Conservation (phyloP, 768 basidiomycete genomes). For the Epithele typhae region DNA sequence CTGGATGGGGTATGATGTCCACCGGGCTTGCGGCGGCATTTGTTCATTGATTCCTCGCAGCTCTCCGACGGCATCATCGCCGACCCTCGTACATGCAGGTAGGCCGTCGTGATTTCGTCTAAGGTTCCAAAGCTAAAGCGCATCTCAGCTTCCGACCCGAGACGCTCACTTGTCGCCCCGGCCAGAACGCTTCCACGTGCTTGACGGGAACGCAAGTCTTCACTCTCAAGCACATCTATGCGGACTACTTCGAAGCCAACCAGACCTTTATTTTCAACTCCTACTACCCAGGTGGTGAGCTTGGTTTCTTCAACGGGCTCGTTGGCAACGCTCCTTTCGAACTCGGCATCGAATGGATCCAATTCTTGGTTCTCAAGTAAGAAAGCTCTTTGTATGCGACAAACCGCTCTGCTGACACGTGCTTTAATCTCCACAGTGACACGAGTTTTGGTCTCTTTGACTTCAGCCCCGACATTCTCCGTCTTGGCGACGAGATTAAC, state of each 20-base stretch:
- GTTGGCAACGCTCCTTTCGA: conserved; percentile 14
- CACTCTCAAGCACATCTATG: conserved; percentile 23
- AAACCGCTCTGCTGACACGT: too few relatives aligned
- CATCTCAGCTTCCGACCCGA: conserved; percentile 24
- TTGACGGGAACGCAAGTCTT: conserved; percentile 23
- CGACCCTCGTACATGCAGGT: conserved; percentile 23
- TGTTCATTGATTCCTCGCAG: conserved; percentile 1
- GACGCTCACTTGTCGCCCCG: conserved; percentile 22
- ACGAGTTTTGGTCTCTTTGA: conserved; percentile 15
- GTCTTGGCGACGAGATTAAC: conserved; percentile 16
- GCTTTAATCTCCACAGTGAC: conserved; percentile 7
- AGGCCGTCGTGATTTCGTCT: neutral
- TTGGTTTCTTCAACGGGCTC: conserved; percentile 12
- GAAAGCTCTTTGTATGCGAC: neutral
- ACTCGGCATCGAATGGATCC: conserved; percentile 11
- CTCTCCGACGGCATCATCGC: conserved; percentile 26
- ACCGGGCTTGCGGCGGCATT: neutral
- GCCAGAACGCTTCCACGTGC: conserved; percentile 23
- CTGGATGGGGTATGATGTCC: conserved; percentile 29
- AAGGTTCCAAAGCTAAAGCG: neutral
- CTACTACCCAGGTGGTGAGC: conserved; percentile 27
- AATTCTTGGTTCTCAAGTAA: conserved; percentile 20
- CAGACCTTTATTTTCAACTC: conserved; percentile 21
- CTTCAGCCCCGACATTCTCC: conserved; percentile 14
- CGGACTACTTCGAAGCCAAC: conserved; percentile 23